phyloP scores from a whole-genome alignment of 2,329 filamentous ascomycete species.

The Myriangium duriaei region DNA sequence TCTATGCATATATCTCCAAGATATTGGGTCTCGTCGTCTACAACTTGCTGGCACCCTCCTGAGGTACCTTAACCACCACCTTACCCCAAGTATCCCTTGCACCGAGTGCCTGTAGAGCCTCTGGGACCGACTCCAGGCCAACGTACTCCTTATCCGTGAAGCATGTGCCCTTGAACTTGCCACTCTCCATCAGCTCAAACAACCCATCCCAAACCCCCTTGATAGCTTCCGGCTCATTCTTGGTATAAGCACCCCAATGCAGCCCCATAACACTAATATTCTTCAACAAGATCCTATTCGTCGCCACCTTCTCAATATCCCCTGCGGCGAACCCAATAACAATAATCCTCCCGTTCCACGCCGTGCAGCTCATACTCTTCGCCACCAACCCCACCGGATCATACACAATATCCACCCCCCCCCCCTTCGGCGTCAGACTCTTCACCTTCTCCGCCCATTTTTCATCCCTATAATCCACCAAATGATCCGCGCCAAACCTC shows the following conservation, averaged over 20 bases:
- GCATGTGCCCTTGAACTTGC: constrained; percentile 70
- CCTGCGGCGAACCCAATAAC: constrained; percentile 84
- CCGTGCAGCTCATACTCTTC: constrained; percentile 75
- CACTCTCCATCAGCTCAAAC: constrained; percentile 60
- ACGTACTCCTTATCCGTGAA: constrained; percentile 73
- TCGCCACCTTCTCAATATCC: constrained; percentile 77
- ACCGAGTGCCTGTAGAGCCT: constrained; percentile 65
- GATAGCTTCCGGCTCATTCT: constrained; percentile 58
- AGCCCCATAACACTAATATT: constrained; percentile 83
- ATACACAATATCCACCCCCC: constrained; percentile 83
- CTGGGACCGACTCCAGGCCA: constrained; percentile 66
- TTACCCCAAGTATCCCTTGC: constrained; percentile 87
- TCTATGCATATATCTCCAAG: neutral
- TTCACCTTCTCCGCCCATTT: constrained; percentile 58
- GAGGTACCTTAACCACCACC: constrained; percentile 77
- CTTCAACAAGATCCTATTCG: constrained; percentile 87
- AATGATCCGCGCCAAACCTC: constrained; percentile 73
- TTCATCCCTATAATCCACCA: constrained; percentile 59
- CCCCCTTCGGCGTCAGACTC: constrained; percentile 58
- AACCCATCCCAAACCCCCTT: constrained; percentile 70
- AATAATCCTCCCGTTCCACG: constrained; percentile 82
- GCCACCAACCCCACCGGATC: constrained; percentile 89
- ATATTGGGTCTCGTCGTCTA: constrained; percentile 12
- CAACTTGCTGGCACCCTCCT: constrained; percentile 40
- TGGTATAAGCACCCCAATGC: constrained; percentile 80